phyloP scores from a whole-genome alignment of 2,329 filamentous ascomycete genomes.

The Apiospora sp. region DNA sequence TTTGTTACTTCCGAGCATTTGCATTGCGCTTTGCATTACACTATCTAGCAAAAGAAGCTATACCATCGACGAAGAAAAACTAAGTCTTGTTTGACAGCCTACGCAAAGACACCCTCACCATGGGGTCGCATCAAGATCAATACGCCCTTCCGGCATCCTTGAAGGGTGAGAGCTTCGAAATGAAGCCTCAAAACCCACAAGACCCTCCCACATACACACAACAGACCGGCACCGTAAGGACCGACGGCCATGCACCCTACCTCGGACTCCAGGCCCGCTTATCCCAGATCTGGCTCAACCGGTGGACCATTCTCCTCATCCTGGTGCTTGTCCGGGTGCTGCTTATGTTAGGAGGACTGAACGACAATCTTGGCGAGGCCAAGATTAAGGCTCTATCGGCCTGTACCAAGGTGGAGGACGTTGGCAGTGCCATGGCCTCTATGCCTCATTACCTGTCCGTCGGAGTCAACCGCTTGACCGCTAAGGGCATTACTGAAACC shows the following conservation, averaged over 20 bases:
- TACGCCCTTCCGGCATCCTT: constrained; percentile 22
- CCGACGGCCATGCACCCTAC: constrained; percentile 73
- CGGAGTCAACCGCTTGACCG: constrained; percentile 87
- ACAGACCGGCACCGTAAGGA: constrained; percentile 52
- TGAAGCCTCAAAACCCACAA: constrained; percentile 5
- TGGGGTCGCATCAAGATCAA: constrained; percentile 1
- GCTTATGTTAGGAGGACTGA: constrained; percentile 75
- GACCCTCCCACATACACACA: constrained; percentile 64
- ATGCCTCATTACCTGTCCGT: constrained; percentile 95
- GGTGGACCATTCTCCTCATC: constrained; percentile 90
- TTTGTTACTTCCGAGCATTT: constrained; percentile 2
- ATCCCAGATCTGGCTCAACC: constrained; percentile 97
- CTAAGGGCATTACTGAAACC: constrained; percentile 79
- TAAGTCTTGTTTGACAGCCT: neutral
- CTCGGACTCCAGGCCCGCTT: constrained; percentile 87
- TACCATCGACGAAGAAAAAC: neutral
- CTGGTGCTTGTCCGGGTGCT: constrained; percentile 85
- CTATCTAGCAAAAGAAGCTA: neutral
- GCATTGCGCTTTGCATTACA: neutral
- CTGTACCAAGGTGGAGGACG: constrained; percentile 89
- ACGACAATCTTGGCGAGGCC: constrained; percentile 78
- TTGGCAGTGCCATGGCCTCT: constrained; percentile 94
- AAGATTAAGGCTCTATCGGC: constrained; percentile 84
- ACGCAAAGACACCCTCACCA: constrained; percentile 2
- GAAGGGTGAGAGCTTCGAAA: constrained; percentile 13